These are phyloP conservation scores for Lepiota subincarnata DNA, from an alignment of 768 basidiomycete species.

Conservation along the genomic window DNA sequence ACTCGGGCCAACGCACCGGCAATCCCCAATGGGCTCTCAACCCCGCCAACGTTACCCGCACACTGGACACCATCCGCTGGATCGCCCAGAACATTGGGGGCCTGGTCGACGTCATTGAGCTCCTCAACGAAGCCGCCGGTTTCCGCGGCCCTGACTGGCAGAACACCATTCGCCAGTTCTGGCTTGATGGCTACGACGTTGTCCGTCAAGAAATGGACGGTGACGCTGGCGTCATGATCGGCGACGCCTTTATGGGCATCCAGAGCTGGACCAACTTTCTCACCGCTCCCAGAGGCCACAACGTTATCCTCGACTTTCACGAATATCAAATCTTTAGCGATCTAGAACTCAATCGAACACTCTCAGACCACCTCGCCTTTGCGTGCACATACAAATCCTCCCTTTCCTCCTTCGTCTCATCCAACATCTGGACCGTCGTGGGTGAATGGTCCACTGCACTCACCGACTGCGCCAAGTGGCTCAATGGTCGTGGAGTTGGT, in stretches of 20 bases:
- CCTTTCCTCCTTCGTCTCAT: conserved; percentile 35
- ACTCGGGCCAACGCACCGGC: conserved; percentile 61
- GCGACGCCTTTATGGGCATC: conserved; percentile 60
- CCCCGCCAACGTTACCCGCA: conserved; percentile 45
- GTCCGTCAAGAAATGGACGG: conserved; percentile 47
- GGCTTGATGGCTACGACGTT: conserved; percentile 53
- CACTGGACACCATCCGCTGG: conserved; percentile 55
- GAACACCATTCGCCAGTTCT: conserved; percentile 47
- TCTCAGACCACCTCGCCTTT: conserved; percentile 56
- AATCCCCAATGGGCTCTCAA: conserved; percentile 54
- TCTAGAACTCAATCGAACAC: conserved; percentile 47
- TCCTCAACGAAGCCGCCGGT: conserved; percentile 68
- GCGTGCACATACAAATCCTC: conserved; percentile 52
- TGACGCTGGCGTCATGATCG: conserved; percentile 62
- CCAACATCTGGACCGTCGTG: conserved; percentile 68
- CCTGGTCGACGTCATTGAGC: conserved; percentile 59
- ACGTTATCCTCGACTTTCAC: conserved; percentile 67
- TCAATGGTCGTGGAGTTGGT: conserved; percentile 74
- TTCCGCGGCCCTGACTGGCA: conserved; percentile 42
- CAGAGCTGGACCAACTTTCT: conserved; percentile 61
- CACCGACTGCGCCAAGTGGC: conserved; percentile 75
- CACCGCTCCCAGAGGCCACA: conserved; percentile 46
- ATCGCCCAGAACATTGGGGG: conserved; percentile 51
- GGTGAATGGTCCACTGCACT: conserved; percentile 78
- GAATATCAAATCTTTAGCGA: conserved; percentile 73